Evolutionary conservation across 495 filamentous ascomycete genomes (phyloP).

Genomic region (Pyrenula massariospora): DNA sequence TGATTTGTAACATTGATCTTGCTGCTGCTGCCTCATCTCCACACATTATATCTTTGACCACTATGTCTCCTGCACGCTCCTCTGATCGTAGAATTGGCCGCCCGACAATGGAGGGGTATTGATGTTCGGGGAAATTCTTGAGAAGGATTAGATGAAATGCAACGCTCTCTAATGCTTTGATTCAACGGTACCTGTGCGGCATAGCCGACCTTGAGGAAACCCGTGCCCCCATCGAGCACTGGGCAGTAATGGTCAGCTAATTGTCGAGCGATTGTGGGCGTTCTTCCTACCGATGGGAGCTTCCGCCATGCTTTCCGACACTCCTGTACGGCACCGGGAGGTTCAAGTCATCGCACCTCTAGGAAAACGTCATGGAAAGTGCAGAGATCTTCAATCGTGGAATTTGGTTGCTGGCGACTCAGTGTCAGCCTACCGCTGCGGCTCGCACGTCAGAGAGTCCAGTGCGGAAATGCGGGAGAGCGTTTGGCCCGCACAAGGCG

Average conservation of each 20-base stretch:
- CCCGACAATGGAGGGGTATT: conserved; percentile 97
- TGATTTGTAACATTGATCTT: conserved; percentile 93
- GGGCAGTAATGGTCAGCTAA: conserved; percentile 10
- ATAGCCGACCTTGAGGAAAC: conserved; percentile 99
- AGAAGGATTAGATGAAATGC: not conserved
- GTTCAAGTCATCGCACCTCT: too few species aligned
- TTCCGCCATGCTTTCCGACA: conserved; percentile 45
- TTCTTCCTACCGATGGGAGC: conserved; percentile 52
- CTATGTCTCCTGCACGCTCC: conserved; percentile 63
- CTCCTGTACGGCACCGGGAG: not conserved
- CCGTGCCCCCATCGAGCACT: conserved; percentile 99
- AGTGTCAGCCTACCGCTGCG: too few species aligned
- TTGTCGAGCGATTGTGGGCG: conserved; percentile 10
- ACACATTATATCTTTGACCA: conserved; percentile 99
- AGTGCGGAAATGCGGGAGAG: too few species aligned
- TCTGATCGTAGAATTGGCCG: conserved; percentile 95
- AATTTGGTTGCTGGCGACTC: too few species aligned
- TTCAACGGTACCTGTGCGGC: conserved; percentile 58
- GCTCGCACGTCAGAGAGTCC: too few species aligned
- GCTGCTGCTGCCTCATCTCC: conserved; percentile 95
- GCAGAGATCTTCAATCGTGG: too few species aligned
- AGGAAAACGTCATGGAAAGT: too few species aligned
- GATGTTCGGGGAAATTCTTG: conserved; percentile 97
- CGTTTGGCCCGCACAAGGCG: too few species aligned
- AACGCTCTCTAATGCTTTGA: too few species aligned